Evolutionary conservation across 805 yeast species (phyloP).

Genomic region (Vanderwaltozyma tropicalis): DNA sequence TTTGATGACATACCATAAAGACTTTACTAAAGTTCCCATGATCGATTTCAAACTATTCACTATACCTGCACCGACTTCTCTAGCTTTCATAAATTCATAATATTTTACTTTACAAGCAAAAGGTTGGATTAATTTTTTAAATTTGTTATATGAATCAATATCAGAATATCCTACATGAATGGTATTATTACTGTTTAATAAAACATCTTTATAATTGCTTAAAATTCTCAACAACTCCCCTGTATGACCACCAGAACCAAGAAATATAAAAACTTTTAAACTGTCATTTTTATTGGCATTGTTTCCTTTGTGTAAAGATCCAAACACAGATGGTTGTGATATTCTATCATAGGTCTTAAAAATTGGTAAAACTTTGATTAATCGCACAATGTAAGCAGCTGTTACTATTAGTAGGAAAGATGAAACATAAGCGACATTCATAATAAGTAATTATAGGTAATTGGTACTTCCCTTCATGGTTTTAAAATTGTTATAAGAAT

Average conservation of each 20-base stretch:
- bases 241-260: slow-evolving; percentile 96
- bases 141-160: slow-evolving; percentile 30
- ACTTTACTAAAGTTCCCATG: slow-evolving; percentile 22
- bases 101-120: slow-evolving; percentile 9
- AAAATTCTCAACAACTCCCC: slow-evolving; percentile 85
- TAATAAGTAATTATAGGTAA: too few relatives aligned
- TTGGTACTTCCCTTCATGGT: too few relatives aligned
- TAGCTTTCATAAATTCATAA: slow-evolving; percentile 23
- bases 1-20: slow-evolving; percentile 10
- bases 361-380: slow-evolving; percentile 15
- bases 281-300: slow-evolving; percentile 2
- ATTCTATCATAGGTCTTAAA: slow-evolving; percentile 1
- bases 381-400: slow-evolving; percentile 7
- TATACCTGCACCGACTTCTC: slow-evolving; percentile 32
- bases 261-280: slow-evolving; percentile 42
- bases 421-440: background rate
- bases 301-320: background rate
- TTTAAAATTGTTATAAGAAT: too few relatives aligned
- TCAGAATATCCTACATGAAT: slow-evolving; percentile 24
- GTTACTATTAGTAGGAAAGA: slow-evolving; percentile 3
- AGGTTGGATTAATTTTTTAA: slow-evolving; percentile 20
- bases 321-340: background rate
- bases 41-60: slow-evolving; percentile 27
- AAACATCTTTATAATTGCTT: slow-evolving; percentile 28
- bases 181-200: slow-evolving; percentile 40